Evolutionary conservation across 805 yeast species (phyloP), one percentile per base, ranked within the genome.

Genomic region (Candida ipomoeae): DNA sequence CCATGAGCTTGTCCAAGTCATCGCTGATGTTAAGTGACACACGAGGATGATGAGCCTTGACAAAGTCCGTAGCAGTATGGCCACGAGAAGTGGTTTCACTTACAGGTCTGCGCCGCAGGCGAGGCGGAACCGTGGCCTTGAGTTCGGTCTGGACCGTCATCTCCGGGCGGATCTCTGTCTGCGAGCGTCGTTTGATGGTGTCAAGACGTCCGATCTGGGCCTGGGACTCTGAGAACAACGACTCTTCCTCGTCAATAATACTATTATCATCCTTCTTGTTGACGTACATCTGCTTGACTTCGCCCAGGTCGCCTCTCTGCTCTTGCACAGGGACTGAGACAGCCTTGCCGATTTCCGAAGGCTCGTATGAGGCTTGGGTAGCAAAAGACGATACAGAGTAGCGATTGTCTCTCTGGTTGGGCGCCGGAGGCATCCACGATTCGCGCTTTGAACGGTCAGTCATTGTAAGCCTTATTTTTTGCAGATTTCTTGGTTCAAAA

Each of bases 1-100:
- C 62, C 78, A 73, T 72, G 48, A 73, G 62, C 46, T 61, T 61
- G 49, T 71, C 75, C 34, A 73, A 61, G 50, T 68, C 76, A 48
- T 71, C 75, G 48, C 61, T 62, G 23, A 71, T 56, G 33, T 61
- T 62, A 39, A 69, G 53, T 6, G 73, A 66, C 4, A 56, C 43
- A 20, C 66, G 58, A 37, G 48, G 44, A 37, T 40, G 47, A 18
- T 51, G 47, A 20, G 46, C 13, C 17, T 26, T 44, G 23, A 11
- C 23, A 15, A 29, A 36, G 10, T 32, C 18, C 33, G 43, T 13
- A 34, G 41, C 13, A 39, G 34, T 11, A 33, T 46, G 7, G 34
- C 48, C 44, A 43, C 49, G 41, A 35, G 39, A 46, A 13, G 51
- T 21, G 23, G 51, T 45, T 46, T 56, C 69, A 51, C 72, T 68